phyloP scores from a whole-genome alignment of 768 basidiomycete genomes.

The Cyathus striatus region DNA sequence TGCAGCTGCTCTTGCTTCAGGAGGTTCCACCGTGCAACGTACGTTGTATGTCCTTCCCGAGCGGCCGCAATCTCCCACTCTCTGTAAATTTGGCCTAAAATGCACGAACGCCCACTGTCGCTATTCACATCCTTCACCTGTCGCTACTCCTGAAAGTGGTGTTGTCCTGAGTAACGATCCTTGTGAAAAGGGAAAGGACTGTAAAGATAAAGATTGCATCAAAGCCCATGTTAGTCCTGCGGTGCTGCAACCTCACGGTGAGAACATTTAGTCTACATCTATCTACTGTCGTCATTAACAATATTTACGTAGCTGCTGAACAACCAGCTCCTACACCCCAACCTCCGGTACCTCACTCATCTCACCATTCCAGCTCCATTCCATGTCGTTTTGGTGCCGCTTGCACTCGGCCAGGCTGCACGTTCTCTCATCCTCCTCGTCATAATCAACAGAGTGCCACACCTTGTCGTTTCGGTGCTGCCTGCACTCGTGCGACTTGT shows the following conservation, averaged over 20 bases:
- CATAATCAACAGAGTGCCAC: slow-evolving; percentile 16
- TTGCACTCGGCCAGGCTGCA: slow-evolving; percentile 66
- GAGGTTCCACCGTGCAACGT: slow-evolving; percentile 26
- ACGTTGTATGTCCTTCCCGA: slow-evolving; percentile 59
- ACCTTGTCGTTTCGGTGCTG: slow-evolving; percentile 78
- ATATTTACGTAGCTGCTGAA: slow-evolving; percentile 20
- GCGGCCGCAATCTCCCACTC: slow-evolving; percentile 78
- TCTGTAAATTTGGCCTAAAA: slow-evolving; percentile 91
- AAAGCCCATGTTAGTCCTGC: slow-evolving; percentile 91
- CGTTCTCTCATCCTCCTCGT: slow-evolving; percentile 62
- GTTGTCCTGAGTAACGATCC: slow-evolving; percentile 92
- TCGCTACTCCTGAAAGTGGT: slow-evolving; percentile 91
- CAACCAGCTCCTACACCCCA: slow-evolving; percentile 31
- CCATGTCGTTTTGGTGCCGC: slow-evolving; percentile 67
- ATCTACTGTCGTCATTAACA: slow-evolving; percentile 9
- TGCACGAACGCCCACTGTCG: slow-evolving; percentile 88
- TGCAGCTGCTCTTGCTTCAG: slow-evolving; percentile 13
- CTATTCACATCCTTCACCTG: slow-evolving; percentile 95
- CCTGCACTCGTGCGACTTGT: slow-evolving; percentile 83
- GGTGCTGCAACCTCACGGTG: slow-evolving; percentile 62
- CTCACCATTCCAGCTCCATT: slow-evolving; percentile 24
- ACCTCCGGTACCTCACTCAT: slow-evolving; percentile 19
- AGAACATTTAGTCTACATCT: slow-evolving; percentile 11
- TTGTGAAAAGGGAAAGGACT: slow-evolving; percentile 84
- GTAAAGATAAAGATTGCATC: slow-evolving; percentile 91